Evolutionary conservation across 164 flowering plant species (phyloP).

Genomic region (Platanus orientalis): DNA sequence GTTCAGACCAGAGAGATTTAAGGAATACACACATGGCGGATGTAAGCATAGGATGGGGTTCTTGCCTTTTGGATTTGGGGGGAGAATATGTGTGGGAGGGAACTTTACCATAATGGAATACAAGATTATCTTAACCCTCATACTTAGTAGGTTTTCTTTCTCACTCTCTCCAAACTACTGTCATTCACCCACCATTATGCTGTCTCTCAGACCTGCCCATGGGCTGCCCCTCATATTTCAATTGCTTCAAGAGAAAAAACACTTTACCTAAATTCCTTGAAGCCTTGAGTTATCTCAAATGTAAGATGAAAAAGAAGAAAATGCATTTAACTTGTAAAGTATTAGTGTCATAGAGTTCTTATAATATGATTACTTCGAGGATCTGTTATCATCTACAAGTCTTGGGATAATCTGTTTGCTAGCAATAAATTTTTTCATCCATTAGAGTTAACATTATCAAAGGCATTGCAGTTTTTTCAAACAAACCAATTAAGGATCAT

Average conservation of each 20-base stretch:
- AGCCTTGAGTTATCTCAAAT: too few relatives aligned
- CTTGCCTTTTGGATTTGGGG: slow-evolving; percentile 90
- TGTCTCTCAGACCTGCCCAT: slow-evolving; percentile 57
- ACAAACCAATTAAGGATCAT: too few relatives aligned
- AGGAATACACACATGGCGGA: slow-evolving; percentile 52
- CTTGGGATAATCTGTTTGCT: too few relatives aligned
- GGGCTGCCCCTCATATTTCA: slow-evolving; percentile 63
- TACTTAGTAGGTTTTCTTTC: slow-evolving; percentile 64
- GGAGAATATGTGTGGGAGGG: slow-evolving; percentile 81
- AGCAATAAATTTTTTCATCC: too few relatives aligned
- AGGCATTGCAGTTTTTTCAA: too few relatives aligned
- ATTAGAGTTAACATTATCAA: too few relatives aligned
- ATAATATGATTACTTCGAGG: too few relatives aligned
- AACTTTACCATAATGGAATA: slow-evolving; percentile 73
- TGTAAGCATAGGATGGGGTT: slow-evolving; percentile 91
- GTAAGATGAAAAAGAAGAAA: too few relatives aligned
- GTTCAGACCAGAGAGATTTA: slow-evolving; percentile 82
- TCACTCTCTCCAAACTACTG: slow-evolving; percentile 55
- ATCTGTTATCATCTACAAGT: too few relatives aligned
- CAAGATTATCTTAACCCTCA: slow-evolving; percentile 51
- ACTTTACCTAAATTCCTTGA: too few relatives aligned
- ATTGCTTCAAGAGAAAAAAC: slow-evolving; percentile 30
- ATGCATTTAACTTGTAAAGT: too few relatives aligned
- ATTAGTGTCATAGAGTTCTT: too few relatives aligned
- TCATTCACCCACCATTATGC: slow-evolving; percentile 62